Evolutionary conservation across 2,329 filamentous ascomycete genomes (phyloP), one percentile per base, ranked within the genome.

Genomic region (Aspergillus clavatus): DNA sequence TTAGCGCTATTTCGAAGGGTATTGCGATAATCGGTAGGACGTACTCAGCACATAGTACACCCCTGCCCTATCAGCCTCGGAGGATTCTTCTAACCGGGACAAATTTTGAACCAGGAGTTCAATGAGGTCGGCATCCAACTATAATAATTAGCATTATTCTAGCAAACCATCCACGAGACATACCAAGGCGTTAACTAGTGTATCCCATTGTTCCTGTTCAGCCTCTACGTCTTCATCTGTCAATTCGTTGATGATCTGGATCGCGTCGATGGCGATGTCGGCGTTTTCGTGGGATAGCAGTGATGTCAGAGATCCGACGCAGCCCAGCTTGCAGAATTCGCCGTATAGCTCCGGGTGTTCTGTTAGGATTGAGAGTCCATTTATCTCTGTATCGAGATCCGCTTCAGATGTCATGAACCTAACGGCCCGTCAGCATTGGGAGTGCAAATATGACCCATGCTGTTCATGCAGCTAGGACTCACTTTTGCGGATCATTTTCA

Each of bases 211-310:
- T 44, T 81, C 81, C 56, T 89, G 83, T 48, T 85, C 82, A 2
- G 87, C 88, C 33, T 83, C 78, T 2, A 95, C 88, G 61, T 97
- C 91, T 63, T 98, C 90, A 58, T 97, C 93, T 11, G 89, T 94
- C 55, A 97, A 73, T 70, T 98, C 93, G 45, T 82, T 84, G 40
- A 98, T 81, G 38, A 96, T 87, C 70, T 97, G 87, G 40, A 95
- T 83, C 0, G 86, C 87, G 52, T 86, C 87, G 57, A 97, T 95
- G 8, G 93, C 89, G 53, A 98, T 94, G 61, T 98, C 93, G 0
- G 90, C 91, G 65, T 98, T 98, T 59, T 98, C 93, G 65, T 98
- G 93, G 12, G 91, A 85, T 39, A 98, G 73, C 42, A 98, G 70
- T 2, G 84, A 81, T 1, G 95, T 88, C 40, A 98, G 69, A 43